Conservation (phyloP, 768 basidiomycete species). For the Asterophora lycoperdoides region DNA sequence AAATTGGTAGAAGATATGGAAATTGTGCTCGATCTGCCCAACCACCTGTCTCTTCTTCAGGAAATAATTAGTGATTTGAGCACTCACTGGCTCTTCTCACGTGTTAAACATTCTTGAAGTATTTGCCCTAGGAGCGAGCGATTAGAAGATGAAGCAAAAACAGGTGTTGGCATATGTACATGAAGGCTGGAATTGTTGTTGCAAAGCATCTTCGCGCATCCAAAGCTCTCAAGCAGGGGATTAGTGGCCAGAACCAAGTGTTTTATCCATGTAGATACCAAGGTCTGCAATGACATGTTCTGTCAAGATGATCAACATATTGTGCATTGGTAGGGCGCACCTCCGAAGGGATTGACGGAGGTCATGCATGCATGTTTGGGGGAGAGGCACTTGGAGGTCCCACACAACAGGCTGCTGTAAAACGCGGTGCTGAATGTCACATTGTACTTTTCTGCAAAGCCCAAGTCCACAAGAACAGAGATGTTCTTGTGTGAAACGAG, state of each 20-base stretch:
- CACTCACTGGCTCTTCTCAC: conserved; percentile 90
- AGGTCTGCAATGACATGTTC: conserved; percentile 55
- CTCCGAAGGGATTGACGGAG: conserved; percentile 98
- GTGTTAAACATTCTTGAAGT: conserved; percentile 98
- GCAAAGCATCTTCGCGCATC: conserved; percentile 96
- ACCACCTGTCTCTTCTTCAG: conserved; percentile 96
- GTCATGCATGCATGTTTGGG: conserved; percentile 90
- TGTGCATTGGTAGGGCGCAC: conserved; percentile 33
- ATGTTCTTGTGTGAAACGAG: conserved; percentile 73
- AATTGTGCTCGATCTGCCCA: conserved; percentile 93
- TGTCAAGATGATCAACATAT: conserved; percentile 4
- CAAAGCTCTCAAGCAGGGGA: conserved; percentile 95
- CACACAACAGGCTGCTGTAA: conserved; percentile 79
- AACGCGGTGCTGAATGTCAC: conserved; percentile 59
- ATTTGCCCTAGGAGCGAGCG: conserved; percentile 74
- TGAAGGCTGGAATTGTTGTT: conserved; percentile 99
- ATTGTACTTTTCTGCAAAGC: conserved; percentile 90
- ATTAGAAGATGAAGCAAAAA: conserved; percentile 4
- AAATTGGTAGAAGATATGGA: conserved; percentile 99
- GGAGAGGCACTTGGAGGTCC: conserved; percentile 94
- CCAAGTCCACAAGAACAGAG: conserved; percentile 92
- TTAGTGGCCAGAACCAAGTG: conserved; percentile 98
- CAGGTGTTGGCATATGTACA: conserved; percentile 62
- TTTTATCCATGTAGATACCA: conserved; percentile 94
- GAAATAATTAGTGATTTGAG: conserved; percentile 97